Base-by-base conservation (phyloP, 129 eudicot genomes). In the Sambucus nigra region DNA sequence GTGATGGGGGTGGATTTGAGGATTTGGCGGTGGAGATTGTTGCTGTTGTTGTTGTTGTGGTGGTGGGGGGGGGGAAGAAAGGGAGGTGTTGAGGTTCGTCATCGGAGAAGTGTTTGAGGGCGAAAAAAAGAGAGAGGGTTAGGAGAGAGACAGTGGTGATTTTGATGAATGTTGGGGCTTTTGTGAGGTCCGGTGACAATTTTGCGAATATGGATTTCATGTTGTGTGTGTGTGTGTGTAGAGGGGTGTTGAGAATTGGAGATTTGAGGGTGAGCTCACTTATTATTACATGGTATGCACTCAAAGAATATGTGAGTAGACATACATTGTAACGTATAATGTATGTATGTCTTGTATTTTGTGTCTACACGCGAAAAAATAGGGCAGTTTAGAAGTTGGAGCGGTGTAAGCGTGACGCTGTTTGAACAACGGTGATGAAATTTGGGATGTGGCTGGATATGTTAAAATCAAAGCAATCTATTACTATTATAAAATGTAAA, bases 51-150 rank as follows among this genome's bases (percentile, higher is more conserved):
- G 18, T 8, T 27, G 52, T 0, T 20, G 63, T 14, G 70, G 17
- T 13, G 63, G 68, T 16, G 53, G 64, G 12, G 40, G 31, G 0
- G 55, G 47, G 65, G 71, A 51, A 17, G 27, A 16, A 51, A 53
- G 66, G 59, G 48, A 62, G 42, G 20, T 31, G 47, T 1, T 32
- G 63, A 25, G 60, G 55, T 46, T 32, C 2, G 47, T 65, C 24
- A 39, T 45, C 13, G 58, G 80, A 65, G 51, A 75, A 69, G 74
- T 72, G 75, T 40, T 64, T 72, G 78, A 65, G 58, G 63, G 73
- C 62, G 65, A 81, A 55, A 81, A 86, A 63, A 52, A 81, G 56
- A 38, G 89, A 66, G 61, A 81, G 64, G 0, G 65, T 41, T 67
- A 86, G 60, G 77, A 81, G 75, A 16, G 79, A 81, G 31, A 75